A percentile compares a stretch with the other conserved stretches of the same genome.
These are phyloP conservation scores for Penicillium sp. DNA, from an alignment of 2,329 filamentous ascomycete species.

Conservation along the genomic window DNA sequence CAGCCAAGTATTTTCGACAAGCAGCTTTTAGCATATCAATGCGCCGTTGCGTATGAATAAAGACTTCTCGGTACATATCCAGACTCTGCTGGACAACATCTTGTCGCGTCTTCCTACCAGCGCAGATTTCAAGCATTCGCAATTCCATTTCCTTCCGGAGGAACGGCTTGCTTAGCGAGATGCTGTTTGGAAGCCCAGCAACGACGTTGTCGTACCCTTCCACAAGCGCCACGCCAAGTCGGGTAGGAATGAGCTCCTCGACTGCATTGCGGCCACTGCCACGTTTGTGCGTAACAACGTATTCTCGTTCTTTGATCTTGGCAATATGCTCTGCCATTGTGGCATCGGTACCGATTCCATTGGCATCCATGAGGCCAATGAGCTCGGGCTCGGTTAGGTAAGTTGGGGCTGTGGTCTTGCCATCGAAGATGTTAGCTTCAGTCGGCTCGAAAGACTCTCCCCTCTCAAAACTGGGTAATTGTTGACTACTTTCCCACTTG, in stretches of 20 bases:
- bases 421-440: conserved; percentile 82
- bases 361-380: conserved; percentile 95
- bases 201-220: conserved; percentile 93
- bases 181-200: conserved; percentile 60
- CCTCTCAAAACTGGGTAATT: conserved; percentile 70
- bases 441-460: conserved; percentile 82
- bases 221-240: conserved; percentile 83
- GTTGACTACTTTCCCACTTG: conserved; percentile 83
- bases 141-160: conserved; percentile 96
- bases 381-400: conserved; percentile 94
- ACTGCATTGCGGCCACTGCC: conserved; percentile 48
- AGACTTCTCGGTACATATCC: conserved; percentile 79
- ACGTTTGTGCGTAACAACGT: conserved; percentile 63
- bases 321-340: conserved; percentile 99
- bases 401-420: conserved; percentile 76
- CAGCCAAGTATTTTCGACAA: conserved; percentile 53
- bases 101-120: conserved; percentile 67
- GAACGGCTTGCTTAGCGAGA: conserved; percentile 88
- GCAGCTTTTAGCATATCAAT: conserved; percentile 58
- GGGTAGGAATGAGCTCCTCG: conserved; percentile 87
- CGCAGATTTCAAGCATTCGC: conserved; percentile 95
- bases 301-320: conserved; percentile 86
- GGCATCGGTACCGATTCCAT: conserved; percentile 95
- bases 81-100: conserved; percentile 77
- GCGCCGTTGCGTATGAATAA: conserved; percentile 71